Percentiles rank a stretch among this genome's conserved stretches.
These are phyloP conservation scores for Daucus carota DNA, from an alignment of 129 eudicot species.

Conservation along the genomic window DH1_v3.0 NC_030382.2:44287501-44288000, in stretches of 20 bases:
- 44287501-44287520: constrained; percentile 25
- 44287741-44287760: background rate
- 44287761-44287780: constrained; percentile 6
- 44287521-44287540: constrained; percentile 25
- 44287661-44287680: constrained; percentile 24
- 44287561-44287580: constrained; percentile 25
- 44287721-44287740: background rate
- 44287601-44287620: constrained; percentile 27
- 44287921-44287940: constrained; percentile 1
- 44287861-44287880: background rate
- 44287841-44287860: background rate
- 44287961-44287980: background rate
- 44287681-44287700: too few species aligned
- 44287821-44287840: background rate
- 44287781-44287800: constrained; percentile 7
- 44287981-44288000: background rate
- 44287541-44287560: constrained; percentile 17
- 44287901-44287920: background rate
- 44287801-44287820: constrained; percentile 4
- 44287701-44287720: background rate
- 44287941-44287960: constrained; percentile 8
- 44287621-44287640: constrained; percentile 34
- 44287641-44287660: constrained; percentile 37
- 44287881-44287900: background rate
- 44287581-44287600: constrained; percentile 16